Conservation (phyloP, 2,329 filamentous ascomycete genomes). For the Dothideomycetes sp. region DNA sequence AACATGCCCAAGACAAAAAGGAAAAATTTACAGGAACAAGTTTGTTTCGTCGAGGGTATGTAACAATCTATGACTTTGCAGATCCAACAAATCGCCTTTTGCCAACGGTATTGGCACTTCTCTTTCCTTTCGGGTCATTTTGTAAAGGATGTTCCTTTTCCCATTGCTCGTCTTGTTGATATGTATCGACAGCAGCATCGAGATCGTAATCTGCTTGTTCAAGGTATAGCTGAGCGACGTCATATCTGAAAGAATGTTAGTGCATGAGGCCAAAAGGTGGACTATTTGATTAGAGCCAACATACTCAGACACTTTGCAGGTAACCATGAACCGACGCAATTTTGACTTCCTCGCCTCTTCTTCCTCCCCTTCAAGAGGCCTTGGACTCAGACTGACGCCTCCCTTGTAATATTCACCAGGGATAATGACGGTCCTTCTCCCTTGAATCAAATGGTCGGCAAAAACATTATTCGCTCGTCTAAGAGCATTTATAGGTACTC, state of each 20-base stretch:
- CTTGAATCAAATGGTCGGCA: constrained; percentile 61
- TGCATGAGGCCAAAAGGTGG: neutral
- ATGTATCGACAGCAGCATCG: constrained; percentile 53
- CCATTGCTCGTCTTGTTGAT: constrained; percentile 65
- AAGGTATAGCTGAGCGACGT: constrained; percentile 66
- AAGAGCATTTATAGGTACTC: constrained; percentile 54
- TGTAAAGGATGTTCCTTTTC: constrained; percentile 57
- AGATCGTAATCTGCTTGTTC: constrained; percentile 61
- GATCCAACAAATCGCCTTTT: constrained; percentile 29
- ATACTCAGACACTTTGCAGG: constrained; percentile 68
- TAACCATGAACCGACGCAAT: constrained; percentile 69
- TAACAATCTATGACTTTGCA: neutral
- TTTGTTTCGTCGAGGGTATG: neutral
- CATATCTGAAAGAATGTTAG: constrained; percentile 44
- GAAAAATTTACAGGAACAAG: neutral
- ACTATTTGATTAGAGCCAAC: constrained; percentile 22
- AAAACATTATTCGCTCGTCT: constrained; percentile 60
- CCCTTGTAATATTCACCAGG: constrained; percentile 61
- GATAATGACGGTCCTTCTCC: constrained; percentile 60
- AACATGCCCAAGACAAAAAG: neutral
- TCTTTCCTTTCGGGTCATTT: constrained; percentile 38
- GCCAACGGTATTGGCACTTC: constrained; percentile 24
- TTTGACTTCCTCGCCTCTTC: constrained; percentile 62
- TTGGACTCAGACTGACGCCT: constrained; percentile 58
- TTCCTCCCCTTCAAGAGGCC: constrained; percentile 63